Conservation (phyloP, 2,329 filamentous ascomycete genomes). For the Hymenoscyphus occultus region DNA sequence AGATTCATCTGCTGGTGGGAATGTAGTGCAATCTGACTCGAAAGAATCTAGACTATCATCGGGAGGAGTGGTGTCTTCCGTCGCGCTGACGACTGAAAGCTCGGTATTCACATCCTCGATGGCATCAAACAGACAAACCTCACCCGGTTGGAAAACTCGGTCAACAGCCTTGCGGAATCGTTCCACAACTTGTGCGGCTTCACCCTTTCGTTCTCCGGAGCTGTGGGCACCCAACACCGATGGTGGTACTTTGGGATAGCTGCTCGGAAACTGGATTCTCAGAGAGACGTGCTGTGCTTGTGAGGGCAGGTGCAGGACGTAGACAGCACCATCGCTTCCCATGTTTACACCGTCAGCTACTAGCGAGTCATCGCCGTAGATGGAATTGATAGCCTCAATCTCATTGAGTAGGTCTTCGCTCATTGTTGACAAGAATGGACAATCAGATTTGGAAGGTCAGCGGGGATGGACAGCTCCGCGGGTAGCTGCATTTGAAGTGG, state of each 20-base stretch:
- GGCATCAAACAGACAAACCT: constrained; percentile 88
- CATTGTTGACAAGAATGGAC: constrained; percentile 22
- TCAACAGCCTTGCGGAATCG: constrained; percentile 65
- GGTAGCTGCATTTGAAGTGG: not conserved
- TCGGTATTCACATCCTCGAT: constrained; percentile 66
- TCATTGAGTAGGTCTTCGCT: constrained; percentile 60
- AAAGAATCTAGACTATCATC: constrained; percentile 6
- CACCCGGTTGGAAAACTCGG: constrained; percentile 66
- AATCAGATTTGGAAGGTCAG: not conserved
- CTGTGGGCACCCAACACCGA: constrained; percentile 74
- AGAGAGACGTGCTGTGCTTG: constrained; percentile 57
- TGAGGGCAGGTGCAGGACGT: constrained; percentile 65
- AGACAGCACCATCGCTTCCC: constrained; percentile 40
- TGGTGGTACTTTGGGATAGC: constrained; percentile 75
- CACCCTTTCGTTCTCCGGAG: constrained; percentile 67
- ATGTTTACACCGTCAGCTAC: constrained; percentile 34
- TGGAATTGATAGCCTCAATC: constrained; percentile 78
- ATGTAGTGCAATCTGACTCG: constrained; percentile 22
- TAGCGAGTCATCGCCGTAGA: constrained; percentile 70
- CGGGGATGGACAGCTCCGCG: too few relatives aligned
- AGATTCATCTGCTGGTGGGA: constrained; percentile 17
- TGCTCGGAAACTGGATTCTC: constrained; percentile 63
- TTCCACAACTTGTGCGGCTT: constrained; percentile 68
- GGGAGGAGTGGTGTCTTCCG: not conserved
- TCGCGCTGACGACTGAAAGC: constrained; percentile 12